Conservation (phyloP, 2,329 filamentous ascomycete genomes). For the Coniochaeta sp. region DNA sequence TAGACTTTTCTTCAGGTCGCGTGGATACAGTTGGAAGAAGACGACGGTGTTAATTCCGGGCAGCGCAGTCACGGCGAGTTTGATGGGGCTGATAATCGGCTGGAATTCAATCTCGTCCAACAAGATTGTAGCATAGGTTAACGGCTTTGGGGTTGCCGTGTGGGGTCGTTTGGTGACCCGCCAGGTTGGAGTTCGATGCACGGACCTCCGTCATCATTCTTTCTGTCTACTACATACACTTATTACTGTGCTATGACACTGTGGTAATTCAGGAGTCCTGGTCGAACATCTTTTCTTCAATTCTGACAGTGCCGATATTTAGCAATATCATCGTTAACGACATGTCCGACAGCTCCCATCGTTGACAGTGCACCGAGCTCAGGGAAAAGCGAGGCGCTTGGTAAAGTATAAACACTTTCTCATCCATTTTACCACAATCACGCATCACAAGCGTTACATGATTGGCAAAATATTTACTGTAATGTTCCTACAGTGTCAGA, state of each 20-base stretch:
- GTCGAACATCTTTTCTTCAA: background rate
- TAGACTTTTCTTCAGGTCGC: background rate
- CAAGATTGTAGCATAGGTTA: background rate
- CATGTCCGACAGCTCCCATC: background rate
- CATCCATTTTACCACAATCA: too few species aligned
- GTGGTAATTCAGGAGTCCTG: too few species aligned
- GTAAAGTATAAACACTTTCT: too few species aligned
- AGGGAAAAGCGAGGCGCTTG: too few species aligned
- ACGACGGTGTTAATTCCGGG: background rate
- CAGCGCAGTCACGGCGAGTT: background rate
- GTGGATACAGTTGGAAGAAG: background rate
- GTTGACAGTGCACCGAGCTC: too few species aligned
- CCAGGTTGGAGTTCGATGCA: background rate
- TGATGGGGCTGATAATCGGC: background rate
- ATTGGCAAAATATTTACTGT: too few species aligned
- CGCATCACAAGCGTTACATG: too few species aligned
- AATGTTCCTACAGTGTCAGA: too few species aligned
- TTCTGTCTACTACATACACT: too few species aligned
- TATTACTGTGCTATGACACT: too few species aligned
- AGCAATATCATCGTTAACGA: background rate
- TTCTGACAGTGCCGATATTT: background rate
- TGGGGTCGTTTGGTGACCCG: background rate
- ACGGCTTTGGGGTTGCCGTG: background rate
- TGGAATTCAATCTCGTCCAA: background rate
- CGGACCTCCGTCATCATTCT: too few species aligned